A percentile compares a stretch with the other conserved stretches of the same genome.
phyloP scores from a whole-genome alignment of 73 alveolate species.

The Paraurostyla sp. region DNA sequence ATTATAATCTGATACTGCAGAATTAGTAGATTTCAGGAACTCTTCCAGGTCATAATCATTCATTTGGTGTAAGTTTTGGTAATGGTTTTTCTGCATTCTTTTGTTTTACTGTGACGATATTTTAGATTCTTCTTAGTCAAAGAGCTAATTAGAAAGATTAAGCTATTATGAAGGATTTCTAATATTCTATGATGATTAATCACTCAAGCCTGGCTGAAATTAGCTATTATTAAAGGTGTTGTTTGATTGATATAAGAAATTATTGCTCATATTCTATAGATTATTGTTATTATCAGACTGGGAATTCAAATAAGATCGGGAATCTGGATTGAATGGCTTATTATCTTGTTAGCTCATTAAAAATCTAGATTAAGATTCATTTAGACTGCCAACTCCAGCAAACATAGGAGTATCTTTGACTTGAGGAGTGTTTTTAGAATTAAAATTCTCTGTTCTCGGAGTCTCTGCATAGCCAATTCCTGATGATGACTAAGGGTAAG shows the following conservation, averaged over 20 bases:
- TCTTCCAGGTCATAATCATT: constrained; percentile 52
- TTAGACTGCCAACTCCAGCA: constrained; percentile 11
- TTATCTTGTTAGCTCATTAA: neutral
- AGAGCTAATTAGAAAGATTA: too few relatives aligned
- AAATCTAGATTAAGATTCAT: constrained; percentile 1
- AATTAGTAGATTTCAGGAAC: constrained; percentile 52
- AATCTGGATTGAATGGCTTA: neutral
- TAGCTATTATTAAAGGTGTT: constrained; percentile 35
- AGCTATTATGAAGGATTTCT: too few relatives aligned
- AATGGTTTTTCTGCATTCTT: neutral
- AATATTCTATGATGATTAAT: neutral
- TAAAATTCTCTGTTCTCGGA: neutral
- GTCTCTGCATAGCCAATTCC: too few relatives aligned
- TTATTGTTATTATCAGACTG: neutral
- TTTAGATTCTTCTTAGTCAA: too few relatives aligned
- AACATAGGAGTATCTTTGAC: constrained; percentile 35
- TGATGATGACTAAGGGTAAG: neutral
- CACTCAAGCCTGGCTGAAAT: neutral
- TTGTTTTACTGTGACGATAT: too few relatives aligned
- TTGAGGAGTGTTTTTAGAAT: neutral
- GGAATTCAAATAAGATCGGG: neutral
- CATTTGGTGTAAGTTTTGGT: neutral
- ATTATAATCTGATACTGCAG: constrained; percentile 40
- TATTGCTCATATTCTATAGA: too few relatives aligned
- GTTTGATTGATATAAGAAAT: constrained; percentile 11